Conservation (phyloP, 177 flowering plant species). For the Vitis hybrid region DNA sequence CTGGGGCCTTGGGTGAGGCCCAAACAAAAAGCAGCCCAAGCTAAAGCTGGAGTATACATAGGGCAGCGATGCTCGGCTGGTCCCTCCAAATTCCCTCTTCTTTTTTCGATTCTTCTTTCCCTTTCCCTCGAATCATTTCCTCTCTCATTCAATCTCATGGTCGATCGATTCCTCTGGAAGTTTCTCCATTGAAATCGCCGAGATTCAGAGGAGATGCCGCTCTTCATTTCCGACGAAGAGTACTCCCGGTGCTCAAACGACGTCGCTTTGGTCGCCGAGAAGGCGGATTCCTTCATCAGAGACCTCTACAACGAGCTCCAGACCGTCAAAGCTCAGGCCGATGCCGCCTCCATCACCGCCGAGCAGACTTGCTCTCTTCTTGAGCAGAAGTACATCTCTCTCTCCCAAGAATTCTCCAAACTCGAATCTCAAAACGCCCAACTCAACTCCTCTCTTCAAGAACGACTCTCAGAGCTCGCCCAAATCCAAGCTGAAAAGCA, state of each 20-base stretch:
- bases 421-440: slow-evolving; percentile 58
- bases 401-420: slow-evolving; percentile 53
- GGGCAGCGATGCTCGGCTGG: not conserved
- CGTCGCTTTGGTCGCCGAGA: slow-evolving; percentile 53
- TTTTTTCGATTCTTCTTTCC: not conserved
- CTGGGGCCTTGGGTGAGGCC: too few relatives aligned
- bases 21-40: too few relatives aligned
- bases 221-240: slow-evolving; percentile 87
- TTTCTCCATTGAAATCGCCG: not conserved
- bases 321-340: slow-evolving; percentile 69
- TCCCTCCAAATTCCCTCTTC: not conserved
- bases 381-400: slow-evolving; percentile 85
- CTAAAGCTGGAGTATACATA: not conserved
- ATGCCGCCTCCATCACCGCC: slow-evolving; percentile 84
- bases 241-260: slow-evolving; percentile 45
- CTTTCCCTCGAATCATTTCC: not conserved
- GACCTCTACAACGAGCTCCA: slow-evolving; percentile 56
- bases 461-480: slow-evolving; percentile 57
- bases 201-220: slow-evolving; percentile 47
- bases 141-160: too few relatives aligned
- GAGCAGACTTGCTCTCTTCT: slow-evolving; percentile 85
- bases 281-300: slow-evolving; percentile 73
- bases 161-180: not conserved
- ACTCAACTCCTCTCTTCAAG: slow-evolving; percentile 50
- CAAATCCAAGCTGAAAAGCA: slow-evolving; percentile 63